Conservation (phyloP, 169 alveolate species). For the Plasmodium gonderi region DNA sequence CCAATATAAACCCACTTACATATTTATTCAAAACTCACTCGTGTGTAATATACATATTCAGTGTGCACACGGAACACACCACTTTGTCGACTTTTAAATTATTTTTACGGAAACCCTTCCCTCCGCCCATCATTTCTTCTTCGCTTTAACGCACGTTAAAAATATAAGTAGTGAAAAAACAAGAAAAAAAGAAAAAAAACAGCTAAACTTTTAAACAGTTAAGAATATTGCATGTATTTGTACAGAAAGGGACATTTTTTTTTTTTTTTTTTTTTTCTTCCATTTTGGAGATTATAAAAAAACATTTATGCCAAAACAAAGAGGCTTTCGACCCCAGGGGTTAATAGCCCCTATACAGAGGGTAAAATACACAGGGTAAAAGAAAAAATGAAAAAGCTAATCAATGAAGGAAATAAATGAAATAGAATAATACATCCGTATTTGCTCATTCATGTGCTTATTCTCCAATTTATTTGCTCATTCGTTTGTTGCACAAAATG, state of each 20-base stretch:
- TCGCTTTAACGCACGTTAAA: not conserved
- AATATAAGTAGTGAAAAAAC: not conserved
- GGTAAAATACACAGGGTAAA: conserved; percentile 71
- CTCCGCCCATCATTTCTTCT: too few relatives aligned
- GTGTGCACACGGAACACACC: too few relatives aligned
- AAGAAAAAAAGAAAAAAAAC: too few relatives aligned
- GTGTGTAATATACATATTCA: too few relatives aligned
- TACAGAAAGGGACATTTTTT: not conserved
- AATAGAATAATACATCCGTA: not conserved
- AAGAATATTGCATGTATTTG: conserved; percentile 15
- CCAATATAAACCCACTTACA: too few relatives aligned
- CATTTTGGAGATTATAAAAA: not conserved
- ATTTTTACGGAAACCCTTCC: too few relatives aligned
- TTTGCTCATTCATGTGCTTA: not conserved
- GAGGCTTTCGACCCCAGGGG: conserved; percentile 76
- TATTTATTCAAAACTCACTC: too few relatives aligned
- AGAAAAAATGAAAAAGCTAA: not conserved
- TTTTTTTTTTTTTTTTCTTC: conserved; percentile 4
- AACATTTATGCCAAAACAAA: conserved; percentile 72
- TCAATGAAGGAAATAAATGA: not conserved
- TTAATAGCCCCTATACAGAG: conserved; percentile 75
- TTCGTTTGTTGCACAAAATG: not conserved
- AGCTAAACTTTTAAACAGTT: not conserved
- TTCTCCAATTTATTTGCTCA: not conserved
- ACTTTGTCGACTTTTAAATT: too few relatives aligned